These are phyloP conservation scores for Arthrobotrys musiformis DNA, from an alignment of 2,329 filamentous ascomycete species.

Conservation along the genomic window DNA sequence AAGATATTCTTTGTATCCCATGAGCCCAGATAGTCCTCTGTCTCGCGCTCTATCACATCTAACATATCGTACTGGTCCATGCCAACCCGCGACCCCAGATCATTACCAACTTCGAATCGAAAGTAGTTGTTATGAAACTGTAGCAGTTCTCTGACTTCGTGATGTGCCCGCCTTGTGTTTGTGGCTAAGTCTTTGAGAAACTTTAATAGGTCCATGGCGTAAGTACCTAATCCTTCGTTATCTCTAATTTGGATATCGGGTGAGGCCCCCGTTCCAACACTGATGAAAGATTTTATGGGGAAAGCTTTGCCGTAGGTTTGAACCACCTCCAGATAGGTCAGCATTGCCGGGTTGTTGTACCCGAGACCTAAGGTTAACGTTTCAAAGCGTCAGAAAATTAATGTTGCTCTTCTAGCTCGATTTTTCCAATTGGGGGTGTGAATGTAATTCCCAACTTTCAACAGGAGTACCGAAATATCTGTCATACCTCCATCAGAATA, in stretches of 20 bases:
- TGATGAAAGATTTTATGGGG: conserved; percentile 2
- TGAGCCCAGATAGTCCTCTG: background rate
- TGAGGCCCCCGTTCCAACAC: background rate
- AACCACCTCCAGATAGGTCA: conserved; percentile 1
- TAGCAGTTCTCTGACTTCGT: background rate
- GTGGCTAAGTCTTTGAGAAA: conserved; percentile 3
- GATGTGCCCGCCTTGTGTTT: background rate
- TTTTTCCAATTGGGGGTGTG: background rate
- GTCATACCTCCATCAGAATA: conserved; percentile 8
- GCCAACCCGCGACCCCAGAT: background rate
- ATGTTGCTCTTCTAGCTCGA: background rate
- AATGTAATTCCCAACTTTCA: no score
- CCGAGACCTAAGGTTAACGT: background rate
- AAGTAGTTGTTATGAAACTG: conserved; percentile 10
- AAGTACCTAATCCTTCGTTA: conserved; percentile 2
- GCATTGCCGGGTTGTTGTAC: conserved; percentile 6
- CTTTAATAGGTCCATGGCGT: background rate
- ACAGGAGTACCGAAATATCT: background rate
- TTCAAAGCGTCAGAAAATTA: background rate
- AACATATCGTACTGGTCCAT: background rate
- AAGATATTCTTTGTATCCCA: background rate
- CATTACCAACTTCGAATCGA: background rate
- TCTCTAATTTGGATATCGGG: background rate
- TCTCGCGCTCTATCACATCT: background rate
- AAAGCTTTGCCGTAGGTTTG: background rate